These are phyloP conservation scores for Ensete ventricosum DNA, from an alignment of 176 grass and related monocot species.

Conservation along the genomic window DNA sequence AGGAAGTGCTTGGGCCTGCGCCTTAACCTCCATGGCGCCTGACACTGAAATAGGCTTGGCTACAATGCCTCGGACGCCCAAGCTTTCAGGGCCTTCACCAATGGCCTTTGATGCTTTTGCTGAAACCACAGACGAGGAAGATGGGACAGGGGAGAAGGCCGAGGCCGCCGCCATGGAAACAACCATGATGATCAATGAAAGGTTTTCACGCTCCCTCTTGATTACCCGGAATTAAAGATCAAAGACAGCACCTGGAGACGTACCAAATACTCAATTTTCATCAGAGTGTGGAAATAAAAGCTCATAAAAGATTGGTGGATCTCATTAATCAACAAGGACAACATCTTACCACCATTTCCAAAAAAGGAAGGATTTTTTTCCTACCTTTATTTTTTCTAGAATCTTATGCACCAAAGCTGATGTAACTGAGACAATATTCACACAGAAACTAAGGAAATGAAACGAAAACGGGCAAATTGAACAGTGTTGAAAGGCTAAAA, in stretches of 20 bases:
- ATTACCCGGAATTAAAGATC: neutral
- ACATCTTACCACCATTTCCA: neutral
- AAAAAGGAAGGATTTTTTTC: neutral
- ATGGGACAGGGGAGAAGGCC: constrained; percentile 47
- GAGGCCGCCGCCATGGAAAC: constrained; percentile 42
- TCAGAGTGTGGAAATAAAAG: neutral
- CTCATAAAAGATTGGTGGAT: neutral
- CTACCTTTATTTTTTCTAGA: neutral
- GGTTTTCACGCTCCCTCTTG: too few relatives aligned
- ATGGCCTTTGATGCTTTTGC: constrained; percentile 39
- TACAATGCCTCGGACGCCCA: constrained; percentile 55
- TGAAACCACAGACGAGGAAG: constrained; percentile 18
- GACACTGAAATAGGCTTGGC: constrained; percentile 46
- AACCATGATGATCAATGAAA: constrained; percentile 29
- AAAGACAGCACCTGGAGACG: neutral
- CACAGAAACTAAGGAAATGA: neutral
- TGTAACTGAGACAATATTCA: neutral
- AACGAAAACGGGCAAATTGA: neutral
- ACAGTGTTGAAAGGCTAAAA: neutral
- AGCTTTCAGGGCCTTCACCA: constrained; percentile 51
- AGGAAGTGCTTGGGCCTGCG: constrained; percentile 55
- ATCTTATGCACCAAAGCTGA: neutral
- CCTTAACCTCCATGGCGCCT: constrained; percentile 50
- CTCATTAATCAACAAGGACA: neutral
- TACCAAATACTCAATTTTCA: neutral